A percentile compares a stretch with the other conserved stretches of the same genome.
Evolutionary conservation across 495 filamentous ascomycete genomes (phyloP).

Genomic region (Hypoxylon rickii): DNA sequence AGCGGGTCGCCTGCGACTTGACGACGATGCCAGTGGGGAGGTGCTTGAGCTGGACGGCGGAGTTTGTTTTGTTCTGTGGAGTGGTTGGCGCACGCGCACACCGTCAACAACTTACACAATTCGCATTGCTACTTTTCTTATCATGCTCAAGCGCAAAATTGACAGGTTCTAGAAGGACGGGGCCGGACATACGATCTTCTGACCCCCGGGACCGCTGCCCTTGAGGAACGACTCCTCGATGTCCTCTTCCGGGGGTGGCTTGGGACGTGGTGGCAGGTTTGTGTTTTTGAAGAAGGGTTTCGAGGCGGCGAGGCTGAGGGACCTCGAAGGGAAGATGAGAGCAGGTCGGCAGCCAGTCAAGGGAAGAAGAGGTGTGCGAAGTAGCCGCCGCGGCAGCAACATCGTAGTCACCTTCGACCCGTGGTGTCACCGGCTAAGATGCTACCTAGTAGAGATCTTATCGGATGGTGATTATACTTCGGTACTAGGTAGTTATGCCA

Average conservation of each 20-base stretch:
- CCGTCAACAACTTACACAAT: too few relatives aligned
- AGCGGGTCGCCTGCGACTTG: slow-evolving; percentile 90
- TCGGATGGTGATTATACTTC: too few relatives aligned
- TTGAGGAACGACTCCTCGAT: slow-evolving; percentile 85
- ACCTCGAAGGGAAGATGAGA: not conserved
- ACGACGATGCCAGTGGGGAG: slow-evolving; percentile 85
- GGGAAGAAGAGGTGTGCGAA: not conserved
- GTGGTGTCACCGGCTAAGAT: too few relatives aligned
- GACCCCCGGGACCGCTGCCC: slow-evolving; percentile 90
- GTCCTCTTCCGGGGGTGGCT: slow-evolving; percentile 72
- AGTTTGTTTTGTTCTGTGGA: slow-evolving; percentile 89
- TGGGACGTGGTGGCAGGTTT: slow-evolving; percentile 71
- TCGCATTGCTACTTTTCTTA: too few relatives aligned
- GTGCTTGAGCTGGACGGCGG: slow-evolving; percentile 92
- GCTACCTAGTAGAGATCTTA: too few relatives aligned
- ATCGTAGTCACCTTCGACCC: slow-evolving; percentile 1
- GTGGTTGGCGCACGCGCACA: too few relatives aligned
- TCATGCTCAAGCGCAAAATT: too few relatives aligned
- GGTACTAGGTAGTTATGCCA: too few relatives aligned
- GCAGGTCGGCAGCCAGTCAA: not conserved
- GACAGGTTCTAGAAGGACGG: too few relatives aligned
- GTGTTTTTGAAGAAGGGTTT: slow-evolving; percentile 28
- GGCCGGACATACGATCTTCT: slow-evolving; percentile 73
- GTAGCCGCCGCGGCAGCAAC: slow-evolving; percentile 2
- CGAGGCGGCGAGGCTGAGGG: slow-evolving; percentile 20